A percentile compares a stretch with the other conserved stretches of the same genome.
Conservation (phyloP, 345 rosid genomes). For the Gossypium longicalyx region DNA sequence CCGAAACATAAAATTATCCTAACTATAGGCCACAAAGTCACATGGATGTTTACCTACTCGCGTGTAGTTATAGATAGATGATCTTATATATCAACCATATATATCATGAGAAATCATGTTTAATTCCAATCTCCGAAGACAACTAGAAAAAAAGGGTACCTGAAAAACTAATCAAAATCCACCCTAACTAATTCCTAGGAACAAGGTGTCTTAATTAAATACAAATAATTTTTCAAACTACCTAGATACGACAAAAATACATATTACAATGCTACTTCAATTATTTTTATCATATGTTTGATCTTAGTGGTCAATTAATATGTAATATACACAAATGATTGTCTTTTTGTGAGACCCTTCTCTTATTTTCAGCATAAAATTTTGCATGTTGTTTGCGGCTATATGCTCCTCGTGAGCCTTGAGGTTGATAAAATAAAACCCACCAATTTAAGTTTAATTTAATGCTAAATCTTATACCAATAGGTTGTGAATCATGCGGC, state of each 20-base stretch:
- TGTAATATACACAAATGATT: not conserved
- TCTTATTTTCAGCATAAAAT: not conserved
- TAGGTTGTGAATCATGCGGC: not conserved
- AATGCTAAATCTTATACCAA: constrained; percentile 1
- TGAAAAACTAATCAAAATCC: not conserved
- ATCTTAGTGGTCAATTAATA: not conserved
- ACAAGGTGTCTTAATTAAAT: not conserved
- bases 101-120: not conserved
- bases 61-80: not conserved
- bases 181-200: not conserved
- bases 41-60: not conserved
- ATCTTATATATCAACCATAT: not conserved
- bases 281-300: not conserved
- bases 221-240: not conserved
- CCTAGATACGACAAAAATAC: not conserved
- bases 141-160: not conserved
- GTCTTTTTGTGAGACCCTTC: not conserved
- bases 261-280: not conserved
- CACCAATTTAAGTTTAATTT: not conserved
- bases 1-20: too few species aligned
- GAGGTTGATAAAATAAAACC: not conserved
- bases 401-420: constrained; percentile 10
- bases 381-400: not conserved
- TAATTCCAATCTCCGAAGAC: not conserved
- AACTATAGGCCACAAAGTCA: not conserved